Evolutionary conservation across 768 basidiomycete genomes (phyloP).

Genomic region (Mycena capillaripes): DNA sequence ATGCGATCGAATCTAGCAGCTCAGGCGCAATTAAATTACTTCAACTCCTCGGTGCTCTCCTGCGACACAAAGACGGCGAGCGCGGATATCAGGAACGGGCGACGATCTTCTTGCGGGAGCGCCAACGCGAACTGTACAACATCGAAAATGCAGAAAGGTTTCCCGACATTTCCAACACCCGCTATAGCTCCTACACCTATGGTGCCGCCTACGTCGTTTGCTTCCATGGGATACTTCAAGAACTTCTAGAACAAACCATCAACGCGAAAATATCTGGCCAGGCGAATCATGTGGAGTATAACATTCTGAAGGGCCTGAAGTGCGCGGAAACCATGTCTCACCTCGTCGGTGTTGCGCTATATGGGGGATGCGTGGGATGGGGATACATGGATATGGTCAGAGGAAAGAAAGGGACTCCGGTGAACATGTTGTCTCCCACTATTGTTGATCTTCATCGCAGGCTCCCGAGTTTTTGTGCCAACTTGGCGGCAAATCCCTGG

Average conservation of each 20-base stretch:
- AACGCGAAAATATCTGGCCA: constrained; percentile 31
- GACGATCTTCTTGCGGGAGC: constrained; percentile 27
- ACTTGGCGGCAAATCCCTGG: not conserved
- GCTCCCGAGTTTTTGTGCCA: not conserved
- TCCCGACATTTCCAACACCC: not conserved
- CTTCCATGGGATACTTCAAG: not conserved
- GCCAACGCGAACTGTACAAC: constrained; percentile 26
- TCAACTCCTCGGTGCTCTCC: constrained; percentile 41
- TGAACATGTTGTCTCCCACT: not conserved
- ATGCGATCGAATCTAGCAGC: not conserved
- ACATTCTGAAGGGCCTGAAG: constrained; percentile 38
- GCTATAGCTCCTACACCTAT: not conserved
- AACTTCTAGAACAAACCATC: constrained; percentile 33
- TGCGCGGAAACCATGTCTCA: constrained; percentile 37
- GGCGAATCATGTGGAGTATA: constrained; percentile 41
- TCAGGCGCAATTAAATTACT: constrained; percentile 35
- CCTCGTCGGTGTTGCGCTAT: not conserved
- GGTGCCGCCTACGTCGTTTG: not conserved
- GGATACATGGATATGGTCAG: not conserved
- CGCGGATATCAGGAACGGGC: constrained; percentile 22
- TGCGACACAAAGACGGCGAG: constrained; percentile 42
- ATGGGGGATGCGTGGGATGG: not conserved
- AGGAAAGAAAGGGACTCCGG: no score
- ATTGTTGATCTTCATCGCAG: not conserved
- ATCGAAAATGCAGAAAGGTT: not conserved